These are phyloP conservation scores for Mycena floridula DNA, from an alignment of 768 basidiomycete species.

Conservation along the genomic window DNA sequence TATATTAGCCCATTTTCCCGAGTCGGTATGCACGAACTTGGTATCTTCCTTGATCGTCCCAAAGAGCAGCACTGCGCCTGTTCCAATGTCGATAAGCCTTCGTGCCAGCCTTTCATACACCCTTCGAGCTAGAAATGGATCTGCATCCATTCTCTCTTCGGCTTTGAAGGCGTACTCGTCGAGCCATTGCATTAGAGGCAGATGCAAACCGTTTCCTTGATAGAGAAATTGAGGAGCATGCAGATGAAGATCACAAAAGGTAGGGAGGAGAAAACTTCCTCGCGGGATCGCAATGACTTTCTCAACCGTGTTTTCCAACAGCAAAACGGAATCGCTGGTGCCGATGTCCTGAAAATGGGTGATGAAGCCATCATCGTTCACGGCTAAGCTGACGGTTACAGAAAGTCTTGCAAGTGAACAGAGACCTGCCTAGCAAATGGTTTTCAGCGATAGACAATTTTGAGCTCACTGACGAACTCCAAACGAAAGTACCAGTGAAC, in stretches of 20 bases:
- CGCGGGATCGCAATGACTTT: slow-evolving; percentile 28
- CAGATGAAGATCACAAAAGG: slow-evolving; percentile 78
- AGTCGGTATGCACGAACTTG: slow-evolving; percentile 52
- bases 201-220: slow-evolving; percentile 80
- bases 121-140: slow-evolving; percentile 49
- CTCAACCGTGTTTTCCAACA: slow-evolving; percentile 14
- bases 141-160: slow-evolving; percentile 66
- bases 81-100: slow-evolving; percentile 68
- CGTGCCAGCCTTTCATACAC: slow-evolving; percentile 66
- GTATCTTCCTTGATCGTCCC: slow-evolving; percentile 80
- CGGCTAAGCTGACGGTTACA: slow-evolving; percentile 9
- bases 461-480: slow-evolving; percentile 47
- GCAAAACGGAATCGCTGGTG: slow-evolving; percentile 27
- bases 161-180: slow-evolving; percentile 78
- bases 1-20: neutral
- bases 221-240: slow-evolving; percentile 90
- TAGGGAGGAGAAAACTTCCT: slow-evolving; percentile 69
- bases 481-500: slow-evolving; percentile 50
- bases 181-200: slow-evolving; percentile 83
- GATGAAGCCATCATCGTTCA: slow-evolving; percentile 43
- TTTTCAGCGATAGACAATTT: slow-evolving; percentile 50
- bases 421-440: slow-evolving; percentile 42
- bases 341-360: slow-evolving; percentile 36
- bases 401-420: neutral
- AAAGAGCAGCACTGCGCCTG: slow-evolving; percentile 71